Evolutionary conservation across 495 filamentous ascomycete genomes (phyloP).

Genomic region (Hypoxylon cercidicola): DNA sequence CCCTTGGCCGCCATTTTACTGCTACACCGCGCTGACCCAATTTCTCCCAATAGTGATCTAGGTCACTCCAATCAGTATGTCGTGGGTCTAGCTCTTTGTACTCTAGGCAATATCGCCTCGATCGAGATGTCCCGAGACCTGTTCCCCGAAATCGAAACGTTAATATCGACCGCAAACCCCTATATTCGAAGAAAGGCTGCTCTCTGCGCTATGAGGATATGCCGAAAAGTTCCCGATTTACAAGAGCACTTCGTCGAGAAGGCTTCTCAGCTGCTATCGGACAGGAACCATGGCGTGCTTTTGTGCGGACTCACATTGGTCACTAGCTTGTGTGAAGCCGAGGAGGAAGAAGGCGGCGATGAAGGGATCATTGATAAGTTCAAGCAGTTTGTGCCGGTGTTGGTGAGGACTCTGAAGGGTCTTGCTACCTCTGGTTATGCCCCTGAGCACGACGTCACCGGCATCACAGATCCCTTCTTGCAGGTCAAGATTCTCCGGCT

Average conservation of each 20-base stretch:
- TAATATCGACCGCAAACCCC: constrained; percentile 91
- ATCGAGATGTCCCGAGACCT: constrained; percentile 99
- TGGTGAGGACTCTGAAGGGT: constrained; percentile 92
- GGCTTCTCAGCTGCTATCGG: constrained; percentile 85
- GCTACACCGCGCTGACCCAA: constrained; percentile 44
- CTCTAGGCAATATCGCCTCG: constrained; percentile 95
- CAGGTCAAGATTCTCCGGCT: constrained; percentile 94
- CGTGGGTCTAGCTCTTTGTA: constrained; percentile 93
- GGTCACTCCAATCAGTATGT: constrained; percentile 99
- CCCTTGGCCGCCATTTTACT: not conserved
- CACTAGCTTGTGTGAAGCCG: constrained; percentile 91
- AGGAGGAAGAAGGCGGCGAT: constrained; percentile 87
- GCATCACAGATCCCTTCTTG: constrained; percentile 98
- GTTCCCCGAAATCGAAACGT: constrained; percentile 90
- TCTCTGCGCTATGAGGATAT: constrained; percentile 99
- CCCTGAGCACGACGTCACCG: constrained; percentile 96
- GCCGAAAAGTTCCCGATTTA: constrained; percentile 95
- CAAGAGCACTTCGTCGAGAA: constrained; percentile 98
- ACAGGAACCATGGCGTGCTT: constrained; percentile 93
- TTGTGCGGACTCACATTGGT: constrained; percentile 92
- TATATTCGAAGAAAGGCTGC: constrained; percentile 98
- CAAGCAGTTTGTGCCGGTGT: constrained; percentile 76
- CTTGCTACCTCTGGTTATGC: constrained; percentile 95
- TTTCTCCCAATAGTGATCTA: constrained; percentile 72
- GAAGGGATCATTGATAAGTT: constrained; percentile 89